These are phyloP conservation scores for Raffaelea ambrosiae DNA, from an alignment of 2,329 filamentous ascomycete genomes.

Conservation along the genomic window DNA sequence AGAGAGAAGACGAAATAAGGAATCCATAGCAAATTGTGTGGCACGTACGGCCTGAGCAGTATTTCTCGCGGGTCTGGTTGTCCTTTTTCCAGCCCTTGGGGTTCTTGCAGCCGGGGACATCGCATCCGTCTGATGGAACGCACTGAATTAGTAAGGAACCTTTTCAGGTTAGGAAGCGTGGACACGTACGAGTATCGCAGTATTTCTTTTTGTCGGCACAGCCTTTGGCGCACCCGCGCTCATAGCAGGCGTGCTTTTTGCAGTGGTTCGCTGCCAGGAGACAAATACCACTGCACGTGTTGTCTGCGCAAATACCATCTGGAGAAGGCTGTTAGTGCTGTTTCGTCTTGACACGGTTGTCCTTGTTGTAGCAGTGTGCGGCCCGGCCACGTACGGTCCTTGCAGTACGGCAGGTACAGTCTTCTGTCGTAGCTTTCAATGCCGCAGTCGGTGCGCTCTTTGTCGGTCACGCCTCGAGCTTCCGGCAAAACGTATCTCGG, in stretches of 20 bases:
- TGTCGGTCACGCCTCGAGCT: background rate
- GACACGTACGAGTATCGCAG: conserved; percentile 6
- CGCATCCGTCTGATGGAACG: conserved; percentile 10
- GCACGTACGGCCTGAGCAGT: conserved; percentile 8
- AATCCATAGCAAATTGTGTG: background rate
- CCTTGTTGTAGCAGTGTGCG: no score
- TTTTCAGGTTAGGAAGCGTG: background rate
- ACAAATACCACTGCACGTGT: conserved; percentile 1
- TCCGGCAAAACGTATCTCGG: background rate
- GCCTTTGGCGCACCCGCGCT: conserved; percentile 6
- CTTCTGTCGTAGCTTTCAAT: conserved; percentile 8
- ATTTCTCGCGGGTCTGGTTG: conserved; percentile 4
- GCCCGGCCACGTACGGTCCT: conserved; percentile 5
- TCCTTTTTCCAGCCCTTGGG: conserved; percentile 7
- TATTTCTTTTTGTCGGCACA: conserved; percentile 1
- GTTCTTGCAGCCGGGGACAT: background rate
- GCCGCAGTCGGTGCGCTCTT: conserved; percentile 3
- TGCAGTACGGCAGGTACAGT: conserved; percentile 6
- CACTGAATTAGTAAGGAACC: background rate
- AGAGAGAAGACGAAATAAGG: no score
- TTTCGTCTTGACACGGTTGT: no score
- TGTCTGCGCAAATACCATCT: conserved; percentile 5
- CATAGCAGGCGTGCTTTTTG: conserved; percentile 10
- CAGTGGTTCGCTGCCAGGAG: conserved; percentile 5
- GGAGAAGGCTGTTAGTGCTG: background rate